Evolutionary conservation across 805 yeast species (phyloP).

Genomic region (Candida yuanshanica): DNA sequence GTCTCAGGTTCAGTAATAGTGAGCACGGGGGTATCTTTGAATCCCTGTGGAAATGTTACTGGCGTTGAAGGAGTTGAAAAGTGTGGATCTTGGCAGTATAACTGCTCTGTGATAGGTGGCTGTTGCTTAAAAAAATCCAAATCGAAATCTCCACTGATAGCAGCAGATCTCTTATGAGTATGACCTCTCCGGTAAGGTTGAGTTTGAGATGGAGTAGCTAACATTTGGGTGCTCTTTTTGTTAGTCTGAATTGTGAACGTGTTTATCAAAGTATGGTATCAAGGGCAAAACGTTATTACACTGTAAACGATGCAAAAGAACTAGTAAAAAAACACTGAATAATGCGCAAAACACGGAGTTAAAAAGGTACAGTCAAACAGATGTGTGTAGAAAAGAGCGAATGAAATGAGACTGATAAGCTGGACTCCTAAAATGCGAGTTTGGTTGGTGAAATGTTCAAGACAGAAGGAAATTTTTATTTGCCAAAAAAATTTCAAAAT

Average conservation of each 20-base stretch:
- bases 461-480: neutral
- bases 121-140: constrained; percentile 19
- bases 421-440: neutral
- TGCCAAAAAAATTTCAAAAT: neutral
- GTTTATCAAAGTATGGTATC: neutral
- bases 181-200: constrained; percentile 45
- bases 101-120: constrained; percentile 14
- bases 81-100: constrained; percentile 3
- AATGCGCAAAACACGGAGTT: neutral
- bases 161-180: constrained; percentile 81
- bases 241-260: neutral
- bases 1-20: constrained; percentile 12
- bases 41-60: neutral
- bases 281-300: neutral
- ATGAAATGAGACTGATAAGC: neutral
- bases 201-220: constrained; percentile 13
- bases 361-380: neutral
- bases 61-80: constrained; percentile 1
- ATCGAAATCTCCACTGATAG: constrained; percentile 84
- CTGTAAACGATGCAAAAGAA: neutral
- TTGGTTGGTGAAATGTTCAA: no score
- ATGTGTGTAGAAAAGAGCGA: constrained; percentile 1
- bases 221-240: constrained; percentile 4
- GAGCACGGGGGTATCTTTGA: constrained; percentile 6
- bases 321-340: no score